These are phyloP conservation scores for Lactarius indigo DNA, from an alignment of 768 basidiomycete species.

Conservation along the genomic window DNA sequence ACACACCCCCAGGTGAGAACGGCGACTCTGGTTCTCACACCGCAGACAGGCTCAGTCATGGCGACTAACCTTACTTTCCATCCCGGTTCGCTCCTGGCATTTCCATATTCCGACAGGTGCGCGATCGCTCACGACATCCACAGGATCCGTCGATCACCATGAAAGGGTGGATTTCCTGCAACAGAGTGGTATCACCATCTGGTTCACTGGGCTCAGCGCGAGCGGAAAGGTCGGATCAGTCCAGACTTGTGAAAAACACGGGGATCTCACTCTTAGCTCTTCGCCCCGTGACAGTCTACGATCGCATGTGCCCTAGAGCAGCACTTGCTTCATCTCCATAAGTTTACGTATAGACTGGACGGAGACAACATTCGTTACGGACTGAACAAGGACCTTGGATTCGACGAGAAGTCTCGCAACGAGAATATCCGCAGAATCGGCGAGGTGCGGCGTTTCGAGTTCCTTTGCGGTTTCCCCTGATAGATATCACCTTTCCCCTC, in stretches of 20 bases:
- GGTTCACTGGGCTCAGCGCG: slow-evolving; percentile 95
- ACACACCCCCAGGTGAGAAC: background rate
- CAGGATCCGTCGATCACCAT: slow-evolving; percentile 18
- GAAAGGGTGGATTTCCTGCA: slow-evolving; percentile 16
- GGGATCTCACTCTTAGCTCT: background rate
- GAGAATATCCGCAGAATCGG: slow-evolving; percentile 97
- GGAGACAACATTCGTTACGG: slow-evolving; percentile 97
- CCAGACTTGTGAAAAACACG: background rate
- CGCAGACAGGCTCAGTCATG: slow-evolving; percentile 28
- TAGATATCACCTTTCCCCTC: slow-evolving; percentile 10
- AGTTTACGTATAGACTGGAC: slow-evolving; percentile 88
- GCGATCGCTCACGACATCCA: slow-evolving; percentile 4
- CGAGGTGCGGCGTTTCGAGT: slow-evolving; percentile 55
- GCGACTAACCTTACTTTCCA: slow-evolving; percentile 42
- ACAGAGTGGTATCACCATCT: slow-evolving; percentile 34
- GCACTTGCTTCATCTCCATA: slow-evolving; percentile 81
- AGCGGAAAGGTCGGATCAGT: slow-evolving; percentile 75
- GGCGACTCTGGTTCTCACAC: too few relatives aligned
- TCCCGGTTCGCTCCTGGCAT: slow-evolving; percentile 12
- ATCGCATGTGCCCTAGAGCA: slow-evolving; percentile 97
- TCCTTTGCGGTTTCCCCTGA: background rate
- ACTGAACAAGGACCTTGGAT: slow-evolving; percentile 94
- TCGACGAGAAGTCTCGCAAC: slow-evolving; percentile 85
- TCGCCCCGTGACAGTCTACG: slow-evolving; percentile 71
- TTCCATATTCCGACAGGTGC: background rate